A percentile compares a stretch with the other conserved stretches of the same genome.
phyloP scores from a whole-genome alignment of 2,329 filamentous ascomycete genomes.

The Monosporascus sp. region DNA sequence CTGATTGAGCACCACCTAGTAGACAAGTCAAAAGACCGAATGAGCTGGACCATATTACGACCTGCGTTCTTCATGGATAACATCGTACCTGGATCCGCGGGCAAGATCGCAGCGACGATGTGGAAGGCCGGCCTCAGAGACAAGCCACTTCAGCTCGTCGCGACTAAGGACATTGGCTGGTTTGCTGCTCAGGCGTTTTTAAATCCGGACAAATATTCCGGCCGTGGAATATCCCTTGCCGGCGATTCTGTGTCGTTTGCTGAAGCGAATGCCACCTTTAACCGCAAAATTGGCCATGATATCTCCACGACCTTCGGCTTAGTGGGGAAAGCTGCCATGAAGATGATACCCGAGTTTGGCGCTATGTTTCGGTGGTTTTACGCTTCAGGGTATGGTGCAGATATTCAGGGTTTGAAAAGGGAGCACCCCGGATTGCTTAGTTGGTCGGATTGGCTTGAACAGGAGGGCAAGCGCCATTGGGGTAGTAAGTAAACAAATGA shows the following conservation, averaged over 20 bases:
- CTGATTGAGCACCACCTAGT: no score
- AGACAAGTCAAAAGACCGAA: no score
- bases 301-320: constrained; percentile 26
- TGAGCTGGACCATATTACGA: no score
- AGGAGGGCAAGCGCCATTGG: neutral
- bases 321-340: constrained; percentile 19
- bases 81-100: constrained; percentile 23
- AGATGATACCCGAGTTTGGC: constrained; percentile 25
- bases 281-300: constrained; percentile 22
- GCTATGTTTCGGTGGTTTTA: constrained; percentile 34
- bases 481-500: no score
- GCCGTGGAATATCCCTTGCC: constrained; percentile 29
- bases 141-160: constrained; percentile 30
- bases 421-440: constrained; percentile 18
- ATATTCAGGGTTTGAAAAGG: constrained; percentile 24
- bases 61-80: constrained; percentile 32
- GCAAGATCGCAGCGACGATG: constrained; percentile 25
- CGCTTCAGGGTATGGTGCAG: constrained; percentile 28
- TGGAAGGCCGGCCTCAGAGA: constrained; percentile 25
- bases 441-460: neutral
- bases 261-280: constrained; percentile 26
- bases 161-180: constrained; percentile 31
- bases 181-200: constrained; percentile 31
- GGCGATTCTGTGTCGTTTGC: constrained; percentile 33
- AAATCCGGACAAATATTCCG: constrained; percentile 26